Evolutionary conservation across 345 rosid species (phyloP).

Genomic region (Anacardium occidentale): DNA sequence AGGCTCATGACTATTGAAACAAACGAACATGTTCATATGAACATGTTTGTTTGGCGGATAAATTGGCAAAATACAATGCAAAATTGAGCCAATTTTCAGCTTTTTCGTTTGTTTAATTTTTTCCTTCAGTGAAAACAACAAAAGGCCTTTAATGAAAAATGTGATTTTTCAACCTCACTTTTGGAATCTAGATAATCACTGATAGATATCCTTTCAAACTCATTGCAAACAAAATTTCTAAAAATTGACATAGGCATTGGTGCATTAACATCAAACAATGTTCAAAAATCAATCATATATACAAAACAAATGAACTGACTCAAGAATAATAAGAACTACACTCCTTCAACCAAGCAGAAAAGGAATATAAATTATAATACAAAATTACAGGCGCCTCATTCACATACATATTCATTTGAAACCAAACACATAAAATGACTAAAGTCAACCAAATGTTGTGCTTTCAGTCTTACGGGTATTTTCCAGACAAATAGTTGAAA

Average conservation of each 20-base stretch:
- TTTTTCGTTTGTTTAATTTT: too few species aligned
- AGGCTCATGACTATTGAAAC: too few species aligned
- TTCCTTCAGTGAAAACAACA: too few species aligned
- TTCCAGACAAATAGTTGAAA: constrained; percentile 24
- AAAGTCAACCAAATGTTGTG: constrained; percentile 14
- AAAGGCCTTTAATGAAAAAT: too few species aligned
- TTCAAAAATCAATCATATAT: not conserved
- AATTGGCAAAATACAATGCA: too few species aligned
- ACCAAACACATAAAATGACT: not conserved
- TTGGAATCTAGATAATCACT: constrained; percentile 41
- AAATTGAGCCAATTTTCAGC: too few species aligned
- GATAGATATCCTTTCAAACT: constrained; percentile 24
- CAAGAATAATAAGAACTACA: not conserved
- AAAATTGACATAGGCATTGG: constrained; percentile 12
- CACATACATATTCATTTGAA: not conserved
- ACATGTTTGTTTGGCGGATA: too few species aligned
- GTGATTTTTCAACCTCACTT: constrained; percentile 51
- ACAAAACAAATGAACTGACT: not conserved
- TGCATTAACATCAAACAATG: not conserved
- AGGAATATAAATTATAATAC: too few species aligned
- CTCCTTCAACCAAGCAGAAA: not conserved
- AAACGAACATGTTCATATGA: too few species aligned
- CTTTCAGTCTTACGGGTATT: constrained; percentile 44
- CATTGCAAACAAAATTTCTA: constrained; percentile 37
- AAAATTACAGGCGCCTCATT: not conserved